These are phyloP conservation scores for Glycyrrhiza uralensis DNA, from an alignment of 306 rosid genomes.

Conservation along the genomic window DNA sequence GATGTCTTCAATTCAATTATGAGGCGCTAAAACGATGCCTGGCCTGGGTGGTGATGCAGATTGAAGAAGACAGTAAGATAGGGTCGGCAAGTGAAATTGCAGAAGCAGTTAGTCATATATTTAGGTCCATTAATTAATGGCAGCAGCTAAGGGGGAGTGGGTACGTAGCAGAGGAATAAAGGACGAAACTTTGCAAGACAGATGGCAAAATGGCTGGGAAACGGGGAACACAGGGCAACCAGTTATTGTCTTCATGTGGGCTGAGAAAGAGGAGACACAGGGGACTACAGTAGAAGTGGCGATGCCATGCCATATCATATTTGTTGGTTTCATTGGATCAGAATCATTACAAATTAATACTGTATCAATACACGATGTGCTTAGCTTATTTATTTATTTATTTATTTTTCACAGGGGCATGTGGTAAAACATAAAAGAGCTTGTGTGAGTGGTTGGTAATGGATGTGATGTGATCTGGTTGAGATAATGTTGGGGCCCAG, in stretches of 20 bases:
- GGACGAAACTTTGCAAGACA: neutral
- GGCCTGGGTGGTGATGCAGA: conserved; percentile 58
- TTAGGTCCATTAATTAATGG: conserved; percentile 57
- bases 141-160: conserved; percentile 5
- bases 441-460: too few species aligned
- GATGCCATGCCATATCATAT: too few species aligned
- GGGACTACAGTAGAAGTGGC: neutral
- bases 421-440: too few species aligned
- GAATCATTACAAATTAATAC: too few species aligned
- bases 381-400: too few species aligned
- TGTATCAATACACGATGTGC: too few species aligned
- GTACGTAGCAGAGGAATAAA: neutral
- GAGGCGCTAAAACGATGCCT: neutral
- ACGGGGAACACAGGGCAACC: conserved; percentile 41
- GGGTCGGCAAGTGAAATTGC: conserved; percentile 73
- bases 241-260: conserved; percentile 9
- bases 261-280: neutral
- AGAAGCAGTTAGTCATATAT: conserved; percentile 60
- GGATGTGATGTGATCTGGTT: too few species aligned
- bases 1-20: neutral
- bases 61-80: conserved; percentile 71
- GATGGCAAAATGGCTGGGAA: conserved; percentile 18
- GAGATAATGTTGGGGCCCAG: too few species aligned
- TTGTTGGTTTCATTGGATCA: too few species aligned
- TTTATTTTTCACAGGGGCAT: too few species aligned